These are phyloP conservation scores for Barnettozyma vustinii DNA, from an alignment of 805 yeast species.

Conservation along the genomic window DNA sequence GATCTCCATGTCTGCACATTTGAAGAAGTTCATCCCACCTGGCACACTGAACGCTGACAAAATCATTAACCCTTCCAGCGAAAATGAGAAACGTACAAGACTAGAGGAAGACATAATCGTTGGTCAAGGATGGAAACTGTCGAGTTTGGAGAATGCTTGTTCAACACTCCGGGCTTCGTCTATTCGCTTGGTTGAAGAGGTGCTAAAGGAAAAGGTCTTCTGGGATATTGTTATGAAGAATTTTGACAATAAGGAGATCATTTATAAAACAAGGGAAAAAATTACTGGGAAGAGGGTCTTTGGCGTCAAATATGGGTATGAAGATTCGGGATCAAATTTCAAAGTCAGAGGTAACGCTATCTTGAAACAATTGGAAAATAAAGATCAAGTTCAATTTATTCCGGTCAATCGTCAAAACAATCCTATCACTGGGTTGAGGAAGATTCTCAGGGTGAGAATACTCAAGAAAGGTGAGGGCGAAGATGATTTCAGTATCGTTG, in stretches of 20 bases:
- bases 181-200: slow-evolving; percentile 45
- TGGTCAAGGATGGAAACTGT: slow-evolving; percentile 75
- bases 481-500: slow-evolving; percentile 48
- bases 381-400: slow-evolving; percentile 36
- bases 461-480: slow-evolving; percentile 47
- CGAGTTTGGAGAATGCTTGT: slow-evolving; percentile 56
- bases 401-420: slow-evolving; percentile 27
- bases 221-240: slow-evolving; percentile 45
- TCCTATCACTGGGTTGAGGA: slow-evolving; percentile 31
- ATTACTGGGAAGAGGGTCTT: slow-evolving; percentile 46
- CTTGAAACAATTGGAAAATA: slow-evolving; percentile 42
- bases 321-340: slow-evolving; percentile 82
- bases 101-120: slow-evolving; percentile 22
- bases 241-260: slow-evolving; percentile 44
- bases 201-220: slow-evolving; percentile 56
- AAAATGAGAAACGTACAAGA: slow-evolving; percentile 20
- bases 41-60: slow-evolving; percentile 59
- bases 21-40: slow-evolving; percentile 66
- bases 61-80: slow-evolving; percentile 19
- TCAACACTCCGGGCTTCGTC: slow-evolving; percentile 46
- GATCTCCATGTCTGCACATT: slow-evolving; percentile 81
- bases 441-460: slow-evolving; percentile 55
- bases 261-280: slow-evolving; percentile 62
- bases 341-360: slow-evolving; percentile 65
- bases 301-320: slow-evolving; percentile 86